Base-by-base conservation (phyloP, 2,329 filamentous ascomycete species). In the Chaetothyriales sp. region DNA sequence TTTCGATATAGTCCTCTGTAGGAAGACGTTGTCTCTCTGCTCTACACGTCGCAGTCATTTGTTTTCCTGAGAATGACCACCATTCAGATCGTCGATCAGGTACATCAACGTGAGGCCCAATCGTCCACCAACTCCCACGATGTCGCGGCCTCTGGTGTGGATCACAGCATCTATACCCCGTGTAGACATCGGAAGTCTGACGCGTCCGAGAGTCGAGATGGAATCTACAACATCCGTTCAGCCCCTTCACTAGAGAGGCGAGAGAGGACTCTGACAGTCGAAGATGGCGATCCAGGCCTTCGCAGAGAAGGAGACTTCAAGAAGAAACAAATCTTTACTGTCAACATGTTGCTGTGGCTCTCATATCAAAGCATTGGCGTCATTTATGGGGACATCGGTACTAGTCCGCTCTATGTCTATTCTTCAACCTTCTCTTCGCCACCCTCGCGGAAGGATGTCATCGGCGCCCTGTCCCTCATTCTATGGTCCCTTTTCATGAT, bases 331-430 rank as follows among this genome's bases (percentile, higher is more conserved):
- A 51, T 58, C 5, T 69, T 69, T 58, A 59, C 55, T 20, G 64
- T 63, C 33, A 59, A 53, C 52, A 57, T 51, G 48, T 49, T 61
- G 10, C 49, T 58, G 18, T 58, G 70, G 66, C 69, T 77, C 13
- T 72, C 76, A 6, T 80, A 78, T 60, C 75, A 78, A 57, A 75
- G 72, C 1, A 71, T 73, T 29, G 77, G 77, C 33, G 75, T 78
- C 52, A 78, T 79, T 49, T 79, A 79, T 54, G 76, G 76, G n/a
- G 76, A 80, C 53, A 78, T 80, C 54, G 76, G 76, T 18, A 80
- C 76, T 5, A 74, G 70, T 44, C 76, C 77, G 2, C 70, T 80
- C 2, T 80, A 80, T 60, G 77, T 79, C 20, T 79, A 69, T 58
- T 78, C 75, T 4, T 73, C 70, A 0, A 77, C 74, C 1, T 80